These are phyloP conservation scores for Nannochloropsis limnetica DNA, from an alignment of 352 stramenopile species.

Conservation along the genomic window DNA sequence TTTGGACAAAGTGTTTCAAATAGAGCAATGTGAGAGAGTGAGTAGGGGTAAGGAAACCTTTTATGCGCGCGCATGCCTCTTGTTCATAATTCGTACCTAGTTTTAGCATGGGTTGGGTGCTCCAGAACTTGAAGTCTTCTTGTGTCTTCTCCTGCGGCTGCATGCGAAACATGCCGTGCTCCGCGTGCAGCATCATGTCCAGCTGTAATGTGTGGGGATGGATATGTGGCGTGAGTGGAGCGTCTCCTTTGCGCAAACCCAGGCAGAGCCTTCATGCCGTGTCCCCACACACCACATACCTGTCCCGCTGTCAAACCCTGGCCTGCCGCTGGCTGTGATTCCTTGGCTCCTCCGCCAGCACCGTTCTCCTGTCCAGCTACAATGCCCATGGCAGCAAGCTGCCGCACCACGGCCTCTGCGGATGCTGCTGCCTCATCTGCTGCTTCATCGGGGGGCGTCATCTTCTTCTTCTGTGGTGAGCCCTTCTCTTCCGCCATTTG, in stretches of 20 bases:
- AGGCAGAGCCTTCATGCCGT: neutral
- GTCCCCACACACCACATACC: neutral
- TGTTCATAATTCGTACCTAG: neutral
- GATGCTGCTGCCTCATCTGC: neutral
- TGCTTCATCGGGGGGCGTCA: neutral
- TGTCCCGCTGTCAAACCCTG: conserved; percentile 10
- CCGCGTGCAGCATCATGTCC: conserved; percentile 29
- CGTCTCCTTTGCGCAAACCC: neutral
- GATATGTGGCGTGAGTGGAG: neutral
- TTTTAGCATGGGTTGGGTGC: conserved; percentile 12
- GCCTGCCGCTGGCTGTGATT: neutral
- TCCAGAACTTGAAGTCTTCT: conserved; percentile 34
- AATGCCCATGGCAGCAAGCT: conserved; percentile 12
- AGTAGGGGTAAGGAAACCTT: neutral
- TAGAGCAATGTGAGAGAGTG: neutral
- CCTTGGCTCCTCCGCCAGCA: neutral
- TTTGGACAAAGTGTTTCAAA: neutral
- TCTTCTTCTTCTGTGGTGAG: neutral
- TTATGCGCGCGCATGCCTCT: neutral
- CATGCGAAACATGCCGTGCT: conserved; percentile 22
- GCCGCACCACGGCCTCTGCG: neutral
- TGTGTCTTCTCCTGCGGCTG: conserved; percentile 2
- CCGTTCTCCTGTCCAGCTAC: neutral
- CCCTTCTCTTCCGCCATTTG: neutral
- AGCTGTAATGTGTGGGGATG: neutral